These are phyloP conservation scores for Trichoderma sp. DNA, from an alignment of 2,329 filamentous ascomycete genomes.

Conservation along the genomic window DNA sequence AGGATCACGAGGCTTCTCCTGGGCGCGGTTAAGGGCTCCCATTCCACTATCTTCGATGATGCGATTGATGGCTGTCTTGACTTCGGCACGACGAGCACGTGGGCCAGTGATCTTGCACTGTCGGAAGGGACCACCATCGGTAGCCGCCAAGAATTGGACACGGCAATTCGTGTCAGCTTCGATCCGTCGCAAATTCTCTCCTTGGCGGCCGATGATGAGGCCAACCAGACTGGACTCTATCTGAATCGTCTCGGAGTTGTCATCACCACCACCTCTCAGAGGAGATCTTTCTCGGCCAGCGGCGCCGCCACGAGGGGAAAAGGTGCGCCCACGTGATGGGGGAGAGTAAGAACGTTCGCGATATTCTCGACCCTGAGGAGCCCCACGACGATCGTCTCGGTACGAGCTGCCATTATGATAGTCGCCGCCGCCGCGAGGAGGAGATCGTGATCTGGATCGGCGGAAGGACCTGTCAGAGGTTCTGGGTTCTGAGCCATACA, in stretches of 20 bases:
- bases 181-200: constrained; percentile 84
- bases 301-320: constrained; percentile 59
- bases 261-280: constrained; percentile 56
- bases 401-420: constrained; percentile 76
- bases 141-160: constrained; percentile 83
- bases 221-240: constrained; percentile 87
- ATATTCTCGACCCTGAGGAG: constrained; percentile 45
- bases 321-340: constrained; percentile 54
- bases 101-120: constrained; percentile 85
- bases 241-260: constrained; percentile 77
- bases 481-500: constrained; percentile 44
- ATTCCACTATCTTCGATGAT: constrained; percentile 78
- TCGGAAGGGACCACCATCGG: constrained; percentile 71
- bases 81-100: constrained; percentile 69
- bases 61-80: constrained; percentile 79
- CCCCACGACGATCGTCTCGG: constrained; percentile 77
- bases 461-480: constrained; percentile 54
- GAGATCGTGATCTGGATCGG: constrained; percentile 73
- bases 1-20: constrained; percentile 44
- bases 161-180: constrained; percentile 80
- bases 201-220: constrained; percentile 85
- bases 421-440: constrained; percentile 53
- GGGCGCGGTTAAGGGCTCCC: constrained; percentile 49
- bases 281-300: constrained; percentile 62
- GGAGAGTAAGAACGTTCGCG: constrained; percentile 76